Evolutionary conservation across 2,329 filamentous ascomycete genomes (phyloP).

Genomic region (Aspergillus felis): DNA sequence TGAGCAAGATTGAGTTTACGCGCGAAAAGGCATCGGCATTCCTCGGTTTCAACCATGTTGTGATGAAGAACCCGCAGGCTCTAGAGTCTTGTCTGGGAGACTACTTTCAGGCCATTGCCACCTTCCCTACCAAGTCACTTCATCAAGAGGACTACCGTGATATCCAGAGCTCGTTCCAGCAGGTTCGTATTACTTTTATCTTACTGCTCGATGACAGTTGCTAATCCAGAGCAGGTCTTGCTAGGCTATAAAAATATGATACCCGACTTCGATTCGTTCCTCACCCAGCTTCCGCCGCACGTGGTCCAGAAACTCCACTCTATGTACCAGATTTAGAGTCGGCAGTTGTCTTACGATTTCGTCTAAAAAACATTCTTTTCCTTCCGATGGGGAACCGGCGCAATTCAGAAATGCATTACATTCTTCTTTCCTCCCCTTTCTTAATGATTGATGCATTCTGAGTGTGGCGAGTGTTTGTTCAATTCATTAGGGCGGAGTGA

Average conservation of each 20-base stretch:
- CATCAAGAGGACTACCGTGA: slow-evolving; percentile 59
- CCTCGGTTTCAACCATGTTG: slow-evolving; percentile 80
- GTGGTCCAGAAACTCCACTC: slow-evolving; percentile 41
- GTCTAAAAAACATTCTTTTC: slow-evolving; percentile 9
- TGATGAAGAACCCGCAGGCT: slow-evolving; percentile 81
- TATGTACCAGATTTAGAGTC: slow-evolving; percentile 39
- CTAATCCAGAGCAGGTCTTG: slow-evolving; percentile 30
- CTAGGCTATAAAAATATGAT: slow-evolving; percentile 48
- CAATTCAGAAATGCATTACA: slow-evolving; percentile 17
- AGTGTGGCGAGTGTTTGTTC: neutral
- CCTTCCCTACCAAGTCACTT: slow-evolving; percentile 58
- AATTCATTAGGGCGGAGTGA: slow-evolving; percentile 4
- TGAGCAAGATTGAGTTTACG: slow-evolving; percentile 79
- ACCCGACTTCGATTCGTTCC: slow-evolving; percentile 45
- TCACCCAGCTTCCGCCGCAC: slow-evolving; percentile 37
- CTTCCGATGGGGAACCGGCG: slow-evolving; percentile 17
- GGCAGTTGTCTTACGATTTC: slow-evolving; percentile 15
- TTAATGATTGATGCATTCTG: neutral
- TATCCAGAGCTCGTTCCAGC: slow-evolving; percentile 69
- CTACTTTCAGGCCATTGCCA: slow-evolving; percentile 80
- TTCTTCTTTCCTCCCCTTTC: slow-evolving; percentile 1
- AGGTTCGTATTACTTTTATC: slow-evolving; percentile 52
- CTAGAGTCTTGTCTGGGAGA: slow-evolving; percentile 81
- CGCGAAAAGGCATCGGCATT: slow-evolving; percentile 95
- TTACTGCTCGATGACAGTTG: neutral